Percentiles rank a stretch among this genome's conserved stretches.
Evolutionary conservation across 1,284 basidiomycete species (phyloP).

Genomic region (Neonothopanus nambi): DNA sequence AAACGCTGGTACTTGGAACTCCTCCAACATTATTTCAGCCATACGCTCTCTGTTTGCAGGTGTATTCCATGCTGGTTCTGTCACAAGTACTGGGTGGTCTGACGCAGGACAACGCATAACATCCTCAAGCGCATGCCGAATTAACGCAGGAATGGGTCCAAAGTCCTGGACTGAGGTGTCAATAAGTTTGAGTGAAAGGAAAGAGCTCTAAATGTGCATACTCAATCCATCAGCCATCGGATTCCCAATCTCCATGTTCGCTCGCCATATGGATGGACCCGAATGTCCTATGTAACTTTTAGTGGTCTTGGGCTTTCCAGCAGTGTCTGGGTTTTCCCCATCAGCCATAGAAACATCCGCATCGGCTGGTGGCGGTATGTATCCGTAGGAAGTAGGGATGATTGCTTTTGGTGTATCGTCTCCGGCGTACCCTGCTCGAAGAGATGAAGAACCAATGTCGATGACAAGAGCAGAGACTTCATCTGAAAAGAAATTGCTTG

Average conservation of each 20-base stretch:
- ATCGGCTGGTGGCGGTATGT: constrained; percentile 48
- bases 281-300: constrained; percentile 88
- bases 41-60: constrained; percentile 86
- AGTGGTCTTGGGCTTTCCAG: constrained; percentile 43
- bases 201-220: constrained; percentile 41
- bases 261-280: constrained; percentile 90
- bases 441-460: constrained; percentile 89
- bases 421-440: constrained; percentile 95
- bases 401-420: constrained; percentile 95
- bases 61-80: constrained; percentile 97
- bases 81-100: constrained; percentile 92
- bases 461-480: constrained; percentile 95
- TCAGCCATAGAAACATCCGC: constrained; percentile 62
- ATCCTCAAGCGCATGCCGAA: constrained; percentile 75
- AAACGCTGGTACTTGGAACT: constrained; percentile 92
- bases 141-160: constrained; percentile 70
- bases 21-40: constrained; percentile 97
- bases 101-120: constrained; percentile 72
- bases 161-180: constrained; percentile 73
- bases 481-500: constrained; percentile 45
- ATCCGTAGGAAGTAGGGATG: constrained; percentile 89
- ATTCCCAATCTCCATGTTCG: constrained; percentile 84
- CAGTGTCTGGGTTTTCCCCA: constrained; percentile 35
- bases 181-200: constrained; percentile 12
- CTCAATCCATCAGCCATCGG: constrained; percentile 87